Percentiles rank a stretch among this genome's conserved stretches.
Evolutionary conservation across 2,329 filamentous ascomycete species (phyloP).

Genomic region (Neonectria hederae): DNA sequence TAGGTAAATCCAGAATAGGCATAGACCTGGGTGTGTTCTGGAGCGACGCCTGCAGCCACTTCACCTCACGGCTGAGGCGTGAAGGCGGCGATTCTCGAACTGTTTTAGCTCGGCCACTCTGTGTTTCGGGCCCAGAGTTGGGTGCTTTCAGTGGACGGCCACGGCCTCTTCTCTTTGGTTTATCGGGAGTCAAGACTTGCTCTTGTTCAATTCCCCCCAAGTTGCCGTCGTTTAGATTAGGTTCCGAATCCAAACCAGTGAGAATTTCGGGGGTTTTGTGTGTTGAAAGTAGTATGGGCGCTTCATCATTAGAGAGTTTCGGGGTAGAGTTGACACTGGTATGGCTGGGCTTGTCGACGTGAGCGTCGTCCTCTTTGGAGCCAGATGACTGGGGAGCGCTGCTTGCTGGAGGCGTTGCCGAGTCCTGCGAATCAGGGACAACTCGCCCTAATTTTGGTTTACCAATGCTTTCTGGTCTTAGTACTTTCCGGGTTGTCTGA

Average conservation of each 20-base stretch:
- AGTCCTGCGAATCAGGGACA: constrained; percentile 46
- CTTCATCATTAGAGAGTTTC: constrained; percentile 50
- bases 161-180: constrained; percentile 7
- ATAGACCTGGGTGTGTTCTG: constrained; percentile 3
- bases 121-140: neutral
- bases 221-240: neutral
- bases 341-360: neutral
- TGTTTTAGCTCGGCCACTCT: neutral
- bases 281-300: constrained; percentile 41
- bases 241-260: neutral
- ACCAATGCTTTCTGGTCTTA: neutral
- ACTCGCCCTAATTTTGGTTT: constrained; percentile 16
- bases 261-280: constrained; percentile 8
- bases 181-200: neutral
- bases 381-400: constrained; percentile 30
- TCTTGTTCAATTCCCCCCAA: neutral
- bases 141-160: constrained; percentile 22
- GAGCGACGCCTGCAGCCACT: constrained; percentile 29
- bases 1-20: neutral
- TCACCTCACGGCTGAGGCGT: constrained; percentile 23
- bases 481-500: neutral
- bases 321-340: constrained; percentile 24
- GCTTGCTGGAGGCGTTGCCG: constrained; percentile 33
- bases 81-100: neutral
- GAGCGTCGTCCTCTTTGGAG: neutral